Evolutionary conservation across 139 green algal species (phyloP), one percentile per base, ranked within the genome.

Genomic region (Coelastrella sp.): DNA sequence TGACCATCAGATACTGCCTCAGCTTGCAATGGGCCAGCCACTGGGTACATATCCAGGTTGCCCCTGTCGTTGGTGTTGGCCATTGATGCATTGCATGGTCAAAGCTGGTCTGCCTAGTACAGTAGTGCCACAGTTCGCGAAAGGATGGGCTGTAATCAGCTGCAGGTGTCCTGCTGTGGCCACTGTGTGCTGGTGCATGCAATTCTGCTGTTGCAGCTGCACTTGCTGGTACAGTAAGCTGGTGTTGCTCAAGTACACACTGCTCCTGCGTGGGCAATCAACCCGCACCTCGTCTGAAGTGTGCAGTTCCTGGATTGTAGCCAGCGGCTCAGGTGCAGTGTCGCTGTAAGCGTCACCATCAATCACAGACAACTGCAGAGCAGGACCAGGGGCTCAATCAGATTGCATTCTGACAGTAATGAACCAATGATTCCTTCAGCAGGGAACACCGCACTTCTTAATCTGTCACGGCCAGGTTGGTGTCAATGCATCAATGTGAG

Each of bases 301-400:
- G 27, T 92, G 89, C 83, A 95, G 89, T 83, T 93, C 90, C 83
- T 82, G 84, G 68, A 94, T 85, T 68, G 78, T 90, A 24, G 56
- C 80, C 56, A 87, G 85, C 6, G 87, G 89, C n/a, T 81, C 27
- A 10, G 89, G 24, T 6, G 87, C 76, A 24, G 22, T 66, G 22
- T 90, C 82, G 49, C 60, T 93, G 78, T 89, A 95, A 1, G 89
- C 91, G 7, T 95, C 93, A 35, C 93, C 93, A 75, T 95, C 93
- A 82, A 95, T 91, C 10, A 94, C 91, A 10, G 85, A 92, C 58
- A 95, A 72, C 93, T 95, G 92, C 85, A 90, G 73, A 24, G 84
- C 84, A 81, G 24, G 19, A 81, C 74, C 9, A 81, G 11, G 63
- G 12, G 14, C 74, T 59, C 70, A 78, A 78, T 4, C 12, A n/a